Conservation (phyloP, 495 filamentous ascomycete genomes). For the Pseudotulostoma volvatum region DNA sequence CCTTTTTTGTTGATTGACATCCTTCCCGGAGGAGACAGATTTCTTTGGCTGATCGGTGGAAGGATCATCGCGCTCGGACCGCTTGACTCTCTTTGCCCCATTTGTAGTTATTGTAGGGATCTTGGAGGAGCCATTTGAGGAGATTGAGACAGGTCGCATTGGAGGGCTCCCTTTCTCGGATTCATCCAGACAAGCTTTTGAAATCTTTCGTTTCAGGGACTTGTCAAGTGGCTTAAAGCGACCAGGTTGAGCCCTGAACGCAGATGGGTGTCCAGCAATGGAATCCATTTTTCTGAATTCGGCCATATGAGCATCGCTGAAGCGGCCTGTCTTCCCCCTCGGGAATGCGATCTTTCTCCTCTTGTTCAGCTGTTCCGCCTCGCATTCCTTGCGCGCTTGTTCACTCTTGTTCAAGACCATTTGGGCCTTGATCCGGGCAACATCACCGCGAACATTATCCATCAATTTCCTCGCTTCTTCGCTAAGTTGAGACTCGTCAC, state of each 20-base stretch:
- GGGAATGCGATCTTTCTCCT: slow-evolving; percentile 60
- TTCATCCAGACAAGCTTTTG: slow-evolving; percentile 57
- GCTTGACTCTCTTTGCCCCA: slow-evolving; percentile 47
- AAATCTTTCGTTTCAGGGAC: slow-evolving; percentile 56
- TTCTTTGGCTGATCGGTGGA: slow-evolving; percentile 28
- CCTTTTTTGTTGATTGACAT: slow-evolving; percentile 19
- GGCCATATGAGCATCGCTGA: slow-evolving; percentile 66
- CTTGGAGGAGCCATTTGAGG: slow-evolving; percentile 8
- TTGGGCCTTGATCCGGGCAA: slow-evolving; percentile 46
- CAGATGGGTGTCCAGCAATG: slow-evolving; percentile 69
- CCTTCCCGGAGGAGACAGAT: slow-evolving; percentile 13
- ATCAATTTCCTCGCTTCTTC: slow-evolving; percentile 61
- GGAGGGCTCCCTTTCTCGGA: slow-evolving; percentile 26
- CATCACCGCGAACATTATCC: slow-evolving; percentile 56
- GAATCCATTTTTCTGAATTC: slow-evolving; percentile 96
- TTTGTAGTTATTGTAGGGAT: slow-evolving; percentile 14
- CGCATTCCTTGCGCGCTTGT: slow-evolving; percentile 20
- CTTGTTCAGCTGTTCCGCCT: slow-evolving; percentile 21
- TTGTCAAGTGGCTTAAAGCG: slow-evolving; percentile 37
- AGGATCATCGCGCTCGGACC: slow-evolving; percentile 38
- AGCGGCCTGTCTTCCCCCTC: slow-evolving; percentile 60
- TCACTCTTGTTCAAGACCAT: slow-evolving; percentile 38
- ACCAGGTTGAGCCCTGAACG: slow-evolving; percentile 48
- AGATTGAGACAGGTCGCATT: slow-evolving; percentile 14
- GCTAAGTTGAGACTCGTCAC: slow-evolving; percentile 45